Conservation (phyloP, 1,284 basidiomycete genomes). For the Sanghuangporus weigelae region DNA sequence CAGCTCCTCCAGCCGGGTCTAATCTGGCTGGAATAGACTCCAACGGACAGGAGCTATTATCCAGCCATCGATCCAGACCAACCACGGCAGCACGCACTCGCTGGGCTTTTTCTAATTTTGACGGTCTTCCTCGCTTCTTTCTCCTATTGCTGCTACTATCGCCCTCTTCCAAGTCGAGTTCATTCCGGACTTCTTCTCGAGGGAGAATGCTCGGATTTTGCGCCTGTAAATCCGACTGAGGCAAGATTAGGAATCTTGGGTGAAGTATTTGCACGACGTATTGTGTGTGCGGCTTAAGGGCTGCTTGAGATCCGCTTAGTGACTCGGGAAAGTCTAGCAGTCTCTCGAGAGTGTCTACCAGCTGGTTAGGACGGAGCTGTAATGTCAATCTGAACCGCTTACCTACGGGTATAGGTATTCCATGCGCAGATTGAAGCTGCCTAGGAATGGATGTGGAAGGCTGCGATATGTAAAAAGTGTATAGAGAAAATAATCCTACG, state of each 20-base stretch:
- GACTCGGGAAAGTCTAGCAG: constrained; percentile 40
- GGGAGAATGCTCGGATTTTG: constrained; percentile 58
- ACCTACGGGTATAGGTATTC: constrained; percentile 55
- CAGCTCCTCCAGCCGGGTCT: constrained; percentile 8
- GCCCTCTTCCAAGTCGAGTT: constrained; percentile 20
- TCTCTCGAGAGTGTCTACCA: constrained; percentile 47
- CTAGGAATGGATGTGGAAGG: constrained; percentile 45
- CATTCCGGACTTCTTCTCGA: constrained; percentile 50
- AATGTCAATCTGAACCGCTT: not conserved
- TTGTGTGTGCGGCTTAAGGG: constrained; percentile 29
- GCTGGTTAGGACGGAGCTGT: constrained; percentile 12
- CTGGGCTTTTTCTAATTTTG: constrained; percentile 52
- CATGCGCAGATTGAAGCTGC: constrained; percentile 37
- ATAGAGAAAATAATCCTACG: constrained; percentile 59
- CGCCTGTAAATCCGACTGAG: constrained; percentile 43
- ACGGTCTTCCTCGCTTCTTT: constrained; percentile 64
- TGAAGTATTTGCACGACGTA: constrained; percentile 43
- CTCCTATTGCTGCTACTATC: constrained; percentile 6
- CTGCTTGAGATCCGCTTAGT: not conserved
- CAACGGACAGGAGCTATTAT: constrained; percentile 30
- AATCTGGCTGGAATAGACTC: constrained; percentile 11
- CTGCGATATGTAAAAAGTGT: constrained; percentile 63
- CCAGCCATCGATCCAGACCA: constrained; percentile 48
- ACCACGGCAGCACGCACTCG: constrained; percentile 47
- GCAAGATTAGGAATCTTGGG: constrained; percentile 53